Evolutionary conservation across 345 rosid species (phyloP).

Genomic region (Murraya koenigii): DNA sequence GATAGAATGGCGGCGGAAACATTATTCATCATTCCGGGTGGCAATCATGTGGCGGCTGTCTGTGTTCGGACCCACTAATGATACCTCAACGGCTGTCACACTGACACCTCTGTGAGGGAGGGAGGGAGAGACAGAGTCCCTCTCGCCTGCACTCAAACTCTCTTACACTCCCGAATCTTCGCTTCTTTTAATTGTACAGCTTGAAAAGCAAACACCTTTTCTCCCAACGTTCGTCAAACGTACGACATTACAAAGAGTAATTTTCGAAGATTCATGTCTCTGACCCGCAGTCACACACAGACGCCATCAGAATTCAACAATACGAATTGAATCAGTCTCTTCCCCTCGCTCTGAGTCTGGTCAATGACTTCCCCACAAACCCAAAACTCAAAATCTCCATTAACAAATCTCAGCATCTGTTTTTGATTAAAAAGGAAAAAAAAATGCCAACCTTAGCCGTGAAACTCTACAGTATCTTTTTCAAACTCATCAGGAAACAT

Average conservation of each 20-base stretch:
- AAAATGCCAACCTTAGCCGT: conserved; percentile 58
- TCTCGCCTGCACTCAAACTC: neutral
- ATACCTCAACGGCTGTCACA: neutral
- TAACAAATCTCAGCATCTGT: neutral
- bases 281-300: neutral
- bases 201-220: neutral
- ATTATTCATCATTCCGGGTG: neutral
- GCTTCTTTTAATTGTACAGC: neutral
- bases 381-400: neutral
- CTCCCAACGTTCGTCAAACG: neutral
- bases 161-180: neutral
- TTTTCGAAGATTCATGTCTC: neutral
- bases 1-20: too few species aligned
- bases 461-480: conserved; percentile 57
- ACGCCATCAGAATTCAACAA: neutral
- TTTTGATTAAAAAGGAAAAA: neutral
- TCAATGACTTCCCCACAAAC: neutral
- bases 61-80: neutral
- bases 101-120: neutral
- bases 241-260: neutral
- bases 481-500: conserved; percentile 56
- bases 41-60: neutral
- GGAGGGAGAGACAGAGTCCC: too few species aligned
- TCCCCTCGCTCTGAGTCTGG: neutral
- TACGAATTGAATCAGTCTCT: neutral